Evolutionary conservation across 2,329 filamentous ascomycete species (phyloP), one percentile per base, ranked within the genome.

Genomic region (Metarhizium guizhouense): DNA sequence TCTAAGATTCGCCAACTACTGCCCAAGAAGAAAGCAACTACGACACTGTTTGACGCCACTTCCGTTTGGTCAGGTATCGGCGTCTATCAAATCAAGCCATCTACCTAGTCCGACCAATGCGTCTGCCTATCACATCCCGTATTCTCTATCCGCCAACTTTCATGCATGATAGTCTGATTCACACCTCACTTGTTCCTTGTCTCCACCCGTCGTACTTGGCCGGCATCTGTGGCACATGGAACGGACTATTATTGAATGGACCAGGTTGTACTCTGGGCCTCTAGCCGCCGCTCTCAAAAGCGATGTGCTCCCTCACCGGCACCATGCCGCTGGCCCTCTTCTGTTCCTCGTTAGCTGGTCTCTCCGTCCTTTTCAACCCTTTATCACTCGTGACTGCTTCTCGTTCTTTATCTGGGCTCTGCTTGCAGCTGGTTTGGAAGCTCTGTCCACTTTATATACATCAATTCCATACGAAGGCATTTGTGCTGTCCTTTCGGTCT

Each of bases 321-420:
- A 61, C 65, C 61, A 61, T 63, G 64, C 62, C 65, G 61, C 65
- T 62, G 65, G 50, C 34, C 45, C 55, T 69, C 67, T 75, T 70
- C 65, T 71, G 60, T 65, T 69, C 68, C 67, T 74, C 73, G 75
- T 73, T 74, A 82, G 80, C 80, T 82, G 79, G 79, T 71, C 79
- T 83, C 77, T 73, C 65, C 68, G 62, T 69, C 61, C 20, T 18
- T n/a, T 38, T 38, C 36, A 20, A 40, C 45, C 67, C 64, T 67
- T 64, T 30, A 20, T 10, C 60, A 63, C 64, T 68, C 60, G 62
- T 68, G 64, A 64, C 71, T 70, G 64, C 66, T 72, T 63, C 64
- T 64, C 70, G 59, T 64, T 67, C 61, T 64, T 58, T 62, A 59
- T 61, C 56, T 56, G 54, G 54, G 54, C 54, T 45, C 34, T 56